Conservation (phyloP, 73 alveolate genomes). For the Effrenium voratum region DNA sequence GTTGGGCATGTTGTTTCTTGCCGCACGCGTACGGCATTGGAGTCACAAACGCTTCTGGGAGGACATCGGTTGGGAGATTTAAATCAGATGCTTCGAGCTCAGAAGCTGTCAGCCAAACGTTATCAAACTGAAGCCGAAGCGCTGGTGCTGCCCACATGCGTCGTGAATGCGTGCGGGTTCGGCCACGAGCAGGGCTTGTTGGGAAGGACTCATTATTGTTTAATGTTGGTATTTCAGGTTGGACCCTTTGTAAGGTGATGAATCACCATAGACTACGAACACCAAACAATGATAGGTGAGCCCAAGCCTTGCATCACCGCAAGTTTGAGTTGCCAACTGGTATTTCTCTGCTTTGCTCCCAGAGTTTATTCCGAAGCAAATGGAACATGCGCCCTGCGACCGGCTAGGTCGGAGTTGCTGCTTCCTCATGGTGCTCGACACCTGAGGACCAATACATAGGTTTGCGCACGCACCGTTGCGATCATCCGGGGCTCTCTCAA, state of each 20-base stretch:
- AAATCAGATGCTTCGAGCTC: too few species aligned
- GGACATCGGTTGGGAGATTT: too few species aligned
- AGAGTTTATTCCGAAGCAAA: not conserved
- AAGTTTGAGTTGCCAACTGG: not conserved
- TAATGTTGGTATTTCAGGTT: not conserved
- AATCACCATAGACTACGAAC: not conserved
- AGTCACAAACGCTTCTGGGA: too few species aligned
- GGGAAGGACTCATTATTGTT: not conserved
- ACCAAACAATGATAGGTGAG: not conserved
- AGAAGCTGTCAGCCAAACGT: not conserved
- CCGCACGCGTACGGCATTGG: too few species aligned
- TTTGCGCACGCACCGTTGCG: too few species aligned
- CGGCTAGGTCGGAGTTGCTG: slow-evolving; percentile 66
- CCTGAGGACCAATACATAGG: too few species aligned
- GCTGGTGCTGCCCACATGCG: not conserved
- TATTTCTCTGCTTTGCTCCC: not conserved
- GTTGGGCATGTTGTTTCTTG: too few species aligned
- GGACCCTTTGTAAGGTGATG: not conserved
- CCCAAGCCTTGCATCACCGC: not conserved
- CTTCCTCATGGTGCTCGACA: slow-evolving; percentile 53
- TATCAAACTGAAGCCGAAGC: not conserved
- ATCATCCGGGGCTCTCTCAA: too few species aligned
- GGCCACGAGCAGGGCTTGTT: not conserved
- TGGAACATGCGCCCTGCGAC: not conserved
- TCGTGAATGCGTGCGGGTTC: not conserved